Conservation (phyloP, 768 basidiomycete species). For the Kwoniella europaea region DNA sequence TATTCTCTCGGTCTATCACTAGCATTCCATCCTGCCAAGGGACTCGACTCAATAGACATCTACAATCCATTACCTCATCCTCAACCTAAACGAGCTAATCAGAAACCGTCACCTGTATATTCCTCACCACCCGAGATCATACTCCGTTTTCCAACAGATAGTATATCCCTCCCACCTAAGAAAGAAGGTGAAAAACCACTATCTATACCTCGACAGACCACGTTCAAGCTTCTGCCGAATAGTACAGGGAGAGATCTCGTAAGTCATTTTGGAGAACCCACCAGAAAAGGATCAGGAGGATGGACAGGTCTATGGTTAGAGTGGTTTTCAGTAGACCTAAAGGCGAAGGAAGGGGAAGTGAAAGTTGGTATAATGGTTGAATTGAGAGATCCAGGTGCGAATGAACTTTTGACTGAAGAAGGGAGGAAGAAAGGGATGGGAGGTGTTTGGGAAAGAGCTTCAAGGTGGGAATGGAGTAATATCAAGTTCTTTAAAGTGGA, state of each 20-base stretch:
- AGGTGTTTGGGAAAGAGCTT: conserved; percentile 55
- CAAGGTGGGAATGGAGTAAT: conserved; percentile 48
- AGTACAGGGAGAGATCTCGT: conserved; percentile 82
- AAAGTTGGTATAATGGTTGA: conserved; percentile 49
- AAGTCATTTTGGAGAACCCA: conserved; percentile 76
- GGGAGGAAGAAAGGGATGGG: conserved; percentile 46
- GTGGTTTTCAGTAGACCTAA: conserved; percentile 68
- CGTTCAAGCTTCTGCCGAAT: conserved; percentile 52
- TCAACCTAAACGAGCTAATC: conserved; percentile 54
- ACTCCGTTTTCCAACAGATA: conserved; percentile 53
- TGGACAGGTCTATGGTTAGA: conserved; percentile 92
- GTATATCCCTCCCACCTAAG: conserved; percentile 20
- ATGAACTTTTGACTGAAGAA: conserved; percentile 40
- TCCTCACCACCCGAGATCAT: conserved; percentile 64
- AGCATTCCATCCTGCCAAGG: conserved; percentile 70
- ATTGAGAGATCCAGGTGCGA: conserved; percentile 41
- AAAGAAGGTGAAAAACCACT: conserved; percentile 16
- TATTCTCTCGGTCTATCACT: conserved; percentile 77
- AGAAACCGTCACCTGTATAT: conserved; percentile 60
- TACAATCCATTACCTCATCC: conserved; percentile 66
- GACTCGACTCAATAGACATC: conserved; percentile 77
- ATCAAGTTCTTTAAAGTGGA: conserved; percentile 48
- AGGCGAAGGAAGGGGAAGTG: conserved; percentile 11
- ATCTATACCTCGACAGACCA: conserved; percentile 59
- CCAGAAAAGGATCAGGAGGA: conserved; percentile 85